Conservation (phyloP, 805 yeast species). For the Barnettozyma sp. region DNA sequence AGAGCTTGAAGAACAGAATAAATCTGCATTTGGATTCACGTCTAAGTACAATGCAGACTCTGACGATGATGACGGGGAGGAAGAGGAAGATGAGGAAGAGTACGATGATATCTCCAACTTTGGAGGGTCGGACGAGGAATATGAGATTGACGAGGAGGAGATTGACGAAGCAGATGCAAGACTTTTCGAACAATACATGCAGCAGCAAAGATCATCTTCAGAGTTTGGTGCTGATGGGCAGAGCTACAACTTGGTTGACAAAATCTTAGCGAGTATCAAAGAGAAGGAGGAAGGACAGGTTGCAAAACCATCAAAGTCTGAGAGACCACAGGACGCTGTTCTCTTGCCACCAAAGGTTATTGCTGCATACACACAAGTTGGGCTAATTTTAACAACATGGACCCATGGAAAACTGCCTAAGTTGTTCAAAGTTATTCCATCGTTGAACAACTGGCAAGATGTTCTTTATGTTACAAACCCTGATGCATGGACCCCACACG, state of each 20-base stretch:
- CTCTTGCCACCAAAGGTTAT: constrained; percentile 93
- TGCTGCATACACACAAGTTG: constrained; percentile 89
- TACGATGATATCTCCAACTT: constrained; percentile 42
- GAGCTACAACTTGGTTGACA: constrained; percentile 77
- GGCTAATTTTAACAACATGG: constrained; percentile 79
- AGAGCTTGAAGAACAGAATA: constrained; percentile 32
- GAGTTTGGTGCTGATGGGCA: constrained; percentile 33
- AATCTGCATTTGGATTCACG: constrained; percentile 26
- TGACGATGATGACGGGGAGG: constrained; percentile 43
- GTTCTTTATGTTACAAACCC: constrained; percentile 90
- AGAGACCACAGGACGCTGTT: constrained; percentile 60
- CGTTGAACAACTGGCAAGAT: constrained; percentile 93
- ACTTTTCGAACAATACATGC: constrained; percentile 71
- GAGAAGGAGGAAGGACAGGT: constrained; percentile 50
- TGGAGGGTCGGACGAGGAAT: constrained; percentile 43
- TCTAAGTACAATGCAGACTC: constrained; percentile 42
- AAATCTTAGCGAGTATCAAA: constrained; percentile 82
- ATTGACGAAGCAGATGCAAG: constrained; percentile 79
- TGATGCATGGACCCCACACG: constrained; percentile 90
- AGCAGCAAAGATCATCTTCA: constrained; percentile 29
- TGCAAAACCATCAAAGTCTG: constrained; percentile 25
- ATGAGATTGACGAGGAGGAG: constrained; percentile 54
- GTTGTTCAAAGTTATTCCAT: constrained; percentile 89
- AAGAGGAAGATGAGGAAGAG: constrained; percentile 30
- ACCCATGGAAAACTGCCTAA: constrained; percentile 97